Conservation (phyloP, 495 filamentous ascomycete species). For the Rostrohypoxylon terebratum region DNA sequence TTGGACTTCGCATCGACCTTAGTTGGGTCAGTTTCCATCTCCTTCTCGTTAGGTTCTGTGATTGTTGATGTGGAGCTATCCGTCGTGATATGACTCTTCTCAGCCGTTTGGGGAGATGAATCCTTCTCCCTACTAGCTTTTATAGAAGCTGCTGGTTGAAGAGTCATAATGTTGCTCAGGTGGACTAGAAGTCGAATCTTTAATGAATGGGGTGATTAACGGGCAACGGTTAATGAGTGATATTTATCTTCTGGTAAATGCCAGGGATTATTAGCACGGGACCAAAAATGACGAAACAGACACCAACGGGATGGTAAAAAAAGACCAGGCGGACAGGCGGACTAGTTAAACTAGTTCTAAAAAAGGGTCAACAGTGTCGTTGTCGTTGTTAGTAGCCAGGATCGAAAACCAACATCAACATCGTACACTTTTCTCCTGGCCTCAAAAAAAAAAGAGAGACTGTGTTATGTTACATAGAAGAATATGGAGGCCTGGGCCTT, state of each 20-base stretch:
- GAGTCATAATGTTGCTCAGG: conserved; percentile 40
- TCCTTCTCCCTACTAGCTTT: conserved; percentile 38
- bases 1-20: conserved; percentile 57
- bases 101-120: conserved; percentile 20
- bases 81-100: conserved; percentile 43
- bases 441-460: conserved; percentile 7
- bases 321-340: conserved; percentile 13
- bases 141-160: conserved; percentile 44
- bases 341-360: conserved; percentile 10
- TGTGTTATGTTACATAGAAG: neutral
- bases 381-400: conserved; percentile 18
- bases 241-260: conserved; percentile 42
- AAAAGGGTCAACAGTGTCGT: conserved; percentile 11
- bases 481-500: conserved; percentile 2
- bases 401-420: neutral
- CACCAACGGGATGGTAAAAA: conserved; percentile 14
- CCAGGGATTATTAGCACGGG: conserved; percentile 44
- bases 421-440: conserved; percentile 8
- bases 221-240: conserved; percentile 39
- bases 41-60: conserved; percentile 45
- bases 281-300: conserved; percentile 38
- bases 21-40: conserved; percentile 46
- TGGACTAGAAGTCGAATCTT: conserved; percentile 6
- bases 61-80: conserved; percentile 55
- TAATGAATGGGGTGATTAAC: conserved; percentile 46